Base-by-base conservation (phyloP, 139 green algal genomes). In the Chlamydomonas incerta region DNA sequence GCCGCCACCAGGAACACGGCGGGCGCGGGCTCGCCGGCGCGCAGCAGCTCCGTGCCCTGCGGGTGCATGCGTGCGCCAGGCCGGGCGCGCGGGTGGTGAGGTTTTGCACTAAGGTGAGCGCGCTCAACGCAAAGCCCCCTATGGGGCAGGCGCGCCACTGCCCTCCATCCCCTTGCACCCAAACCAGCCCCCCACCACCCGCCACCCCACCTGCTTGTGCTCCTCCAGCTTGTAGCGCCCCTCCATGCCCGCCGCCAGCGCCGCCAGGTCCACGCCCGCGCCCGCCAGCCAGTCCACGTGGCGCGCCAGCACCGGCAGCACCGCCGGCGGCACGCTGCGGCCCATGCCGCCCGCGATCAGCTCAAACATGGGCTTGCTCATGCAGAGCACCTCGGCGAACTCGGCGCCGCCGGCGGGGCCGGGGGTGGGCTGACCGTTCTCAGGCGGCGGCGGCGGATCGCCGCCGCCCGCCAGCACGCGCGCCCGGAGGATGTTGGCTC, bases 11-110 rank as follows among this genome's bases (percentile, higher is more conserved):
- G 28, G 69, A 73, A 88, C 67, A 88, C n/a, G 13, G 63, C 75
- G 1, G 73, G 74, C 26, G 73, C 79, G 0, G 84, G 20, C 84
- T 88, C 84, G 26, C 84, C 84, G 3, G 74, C 65, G 13, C 84
- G 74, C 11, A 88, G 75, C 74, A 88, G 75, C 84, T 88, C 84
- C 34, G 79, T 76, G 35, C 84, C 84, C 84, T 88, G 65, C 0
- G 13, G n/a, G n/a, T n/a, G 17, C 17, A 28, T 15, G 23, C n/a
- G 60, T 18, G 0, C 24, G 63, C 6, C 3, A 28, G 28, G 10
- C 35, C 58, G 28, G 8, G 2, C 28, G 63, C 18, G 0, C 17
- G n/a, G 65, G 65, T 4, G n/a, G 65, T 46, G 65, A 26, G n/a
- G 1, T 3, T 2, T n/a, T 29, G 15, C 5, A n/a, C n/a, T n/a